A percentile compares a stretch with the other conserved stretches of the same genome.
phyloP scores from a whole-genome alignment of 352 stramenopile genomes.

The Pythium oligandrum region DNA sequence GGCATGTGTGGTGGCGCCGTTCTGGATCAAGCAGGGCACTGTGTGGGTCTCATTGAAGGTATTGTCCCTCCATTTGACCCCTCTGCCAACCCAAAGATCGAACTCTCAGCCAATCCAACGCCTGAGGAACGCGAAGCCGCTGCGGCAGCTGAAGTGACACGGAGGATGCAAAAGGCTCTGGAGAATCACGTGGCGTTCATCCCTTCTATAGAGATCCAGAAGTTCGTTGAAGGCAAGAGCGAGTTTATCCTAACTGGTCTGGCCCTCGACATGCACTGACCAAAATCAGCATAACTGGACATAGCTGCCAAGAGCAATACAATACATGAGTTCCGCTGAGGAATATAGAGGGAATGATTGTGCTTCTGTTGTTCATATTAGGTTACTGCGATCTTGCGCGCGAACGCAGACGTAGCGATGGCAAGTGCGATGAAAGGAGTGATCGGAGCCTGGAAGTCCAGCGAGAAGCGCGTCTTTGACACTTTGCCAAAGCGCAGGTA shows the following conservation, averaged over 20 bases:
- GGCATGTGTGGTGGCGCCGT: constrained; percentile 81
- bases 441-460: constrained; percentile 73
- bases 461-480: constrained; percentile 68
- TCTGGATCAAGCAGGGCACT: constrained; percentile 30
- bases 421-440: constrained; percentile 77
- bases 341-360: neutral
- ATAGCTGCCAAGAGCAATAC: neutral
- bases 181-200: constrained; percentile 72
- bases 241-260: constrained; percentile 18
- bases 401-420: constrained; percentile 78
- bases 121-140: constrained; percentile 22
- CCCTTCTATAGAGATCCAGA: constrained; percentile 34
- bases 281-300: neutral
- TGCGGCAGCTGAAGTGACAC: constrained; percentile 22
- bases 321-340: neutral
- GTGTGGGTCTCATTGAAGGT: constrained; percentile 71
- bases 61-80: constrained; percentile 48
- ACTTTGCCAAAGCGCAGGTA: constrained; percentile 83
- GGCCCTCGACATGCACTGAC: neutral
- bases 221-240: constrained; percentile 40
- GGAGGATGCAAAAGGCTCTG: constrained; percentile 56
- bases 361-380: constrained; percentile 17
- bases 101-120: constrained; percentile 12
- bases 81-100: constrained; percentile 4
- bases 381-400: constrained; percentile 83